Evolutionary conservation across 2,329 filamentous ascomycete genomes (phyloP).

Genomic region (Arthroderma sp.): DNA sequence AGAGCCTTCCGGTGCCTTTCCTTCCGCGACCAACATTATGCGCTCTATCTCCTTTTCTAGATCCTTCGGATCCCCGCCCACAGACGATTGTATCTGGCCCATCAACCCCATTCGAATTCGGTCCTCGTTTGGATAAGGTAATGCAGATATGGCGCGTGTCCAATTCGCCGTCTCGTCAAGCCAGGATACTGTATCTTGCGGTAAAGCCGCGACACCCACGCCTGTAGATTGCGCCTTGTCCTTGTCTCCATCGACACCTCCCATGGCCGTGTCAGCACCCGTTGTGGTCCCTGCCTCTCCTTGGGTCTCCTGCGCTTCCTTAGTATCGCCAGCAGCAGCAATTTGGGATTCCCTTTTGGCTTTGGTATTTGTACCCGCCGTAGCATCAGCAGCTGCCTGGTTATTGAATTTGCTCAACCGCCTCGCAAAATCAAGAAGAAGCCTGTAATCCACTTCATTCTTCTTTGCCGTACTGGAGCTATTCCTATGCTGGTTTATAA

Average conservation of each 20-base stretch:
- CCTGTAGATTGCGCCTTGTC: conserved; percentile 4
- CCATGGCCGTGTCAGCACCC: background rate
- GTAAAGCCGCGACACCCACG: conserved; percentile 23
- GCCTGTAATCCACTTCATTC: conserved; percentile 30
- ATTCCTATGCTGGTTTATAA: background rate
- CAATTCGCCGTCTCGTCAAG: conserved; percentile 29
- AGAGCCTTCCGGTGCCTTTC: conserved; percentile 17
- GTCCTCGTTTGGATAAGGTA: conserved; percentile 33
- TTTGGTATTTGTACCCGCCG: conserved; percentile 14
- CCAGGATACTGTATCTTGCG: conserved; percentile 28
- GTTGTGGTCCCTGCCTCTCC: background rate
- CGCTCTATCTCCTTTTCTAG: conserved; percentile 36
- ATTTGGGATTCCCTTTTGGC: background rate
- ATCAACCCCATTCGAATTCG: conserved; percentile 33
- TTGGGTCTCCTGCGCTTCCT: background rate
- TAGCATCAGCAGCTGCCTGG: conserved; percentile 31
- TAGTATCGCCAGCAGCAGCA: background rate
- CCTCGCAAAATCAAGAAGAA: conserved; percentile 32
- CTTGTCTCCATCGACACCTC: background rate
- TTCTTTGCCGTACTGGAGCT: conserved; percentile 6
- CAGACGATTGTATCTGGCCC: conserved; percentile 30
- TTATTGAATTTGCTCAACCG: conserved; percentile 36
- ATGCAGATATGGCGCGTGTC: conserved; percentile 27
- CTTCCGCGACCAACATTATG: conserved; percentile 40
- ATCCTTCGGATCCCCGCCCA: conserved; percentile 46